phyloP scores from a whole-genome alignment of 1,284 basidiomycete genomes.

The Volvariella volvacea region DNA sequence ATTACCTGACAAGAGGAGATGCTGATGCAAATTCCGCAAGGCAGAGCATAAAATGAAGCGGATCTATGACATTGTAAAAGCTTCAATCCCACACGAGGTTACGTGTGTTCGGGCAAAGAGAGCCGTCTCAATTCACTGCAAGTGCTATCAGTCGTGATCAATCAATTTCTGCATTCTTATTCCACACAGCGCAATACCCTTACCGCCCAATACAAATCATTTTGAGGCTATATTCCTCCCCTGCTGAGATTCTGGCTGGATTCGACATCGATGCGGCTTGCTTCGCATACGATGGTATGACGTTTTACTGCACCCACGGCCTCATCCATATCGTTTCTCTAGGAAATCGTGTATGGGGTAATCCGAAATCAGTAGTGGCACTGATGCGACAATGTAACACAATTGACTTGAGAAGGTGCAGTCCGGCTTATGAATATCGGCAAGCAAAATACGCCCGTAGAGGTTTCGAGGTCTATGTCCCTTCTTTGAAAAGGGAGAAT shows the following conservation, averaged over 20 bases:
- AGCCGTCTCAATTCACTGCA: constrained; percentile 44
- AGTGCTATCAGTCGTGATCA: constrained; percentile 8
- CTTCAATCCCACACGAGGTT: constrained; percentile 49
- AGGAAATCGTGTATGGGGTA: constrained; percentile 46
- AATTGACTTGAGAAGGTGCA: constrained; percentile 49
- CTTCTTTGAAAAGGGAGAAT: constrained; percentile 38
- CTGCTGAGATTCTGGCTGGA: constrained; percentile 2
- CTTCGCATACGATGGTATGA: background rate
- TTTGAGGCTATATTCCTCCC: constrained; percentile 19
- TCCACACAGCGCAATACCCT: constrained; percentile 37
- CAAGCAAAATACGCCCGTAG: constrained; percentile 48
- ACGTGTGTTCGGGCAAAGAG: constrained; percentile 47
- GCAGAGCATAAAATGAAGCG: constrained; percentile 40
- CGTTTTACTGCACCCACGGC: background rate
- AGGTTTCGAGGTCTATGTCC: constrained; percentile 50
- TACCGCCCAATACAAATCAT: constrained; percentile 45
- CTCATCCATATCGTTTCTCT: background rate
- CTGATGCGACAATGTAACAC: constrained; percentile 59
- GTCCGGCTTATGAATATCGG: constrained; percentile 57
- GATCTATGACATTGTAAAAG: constrained; percentile 45
- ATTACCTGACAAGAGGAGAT: background rate
- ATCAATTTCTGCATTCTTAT: background rate
- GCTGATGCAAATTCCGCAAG: constrained; percentile 13
- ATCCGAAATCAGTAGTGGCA: constrained; percentile 46
- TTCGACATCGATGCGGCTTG: constrained; percentile 4